phyloP scores from a whole-genome alignment of 1,139 yeast species.

The Saccharomycopsis hybrid region DNA sequence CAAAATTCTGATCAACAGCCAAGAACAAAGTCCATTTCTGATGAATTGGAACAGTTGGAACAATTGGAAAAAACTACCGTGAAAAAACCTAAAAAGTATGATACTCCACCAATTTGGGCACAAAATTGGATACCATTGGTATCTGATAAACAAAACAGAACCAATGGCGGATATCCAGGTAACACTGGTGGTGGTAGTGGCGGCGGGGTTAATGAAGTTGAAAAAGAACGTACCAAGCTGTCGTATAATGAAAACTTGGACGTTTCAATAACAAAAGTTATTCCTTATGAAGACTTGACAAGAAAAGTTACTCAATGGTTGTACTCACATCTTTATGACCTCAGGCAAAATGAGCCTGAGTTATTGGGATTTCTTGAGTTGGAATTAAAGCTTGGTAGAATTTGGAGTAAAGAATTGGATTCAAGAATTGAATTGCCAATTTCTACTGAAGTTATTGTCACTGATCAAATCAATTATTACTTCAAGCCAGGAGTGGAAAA shows the following conservation, averaged over 20 bases:
- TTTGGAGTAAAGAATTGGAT: constrained; percentile 61
- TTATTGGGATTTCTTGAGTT: constrained; percentile 58
- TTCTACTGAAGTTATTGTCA: constrained; percentile 66
- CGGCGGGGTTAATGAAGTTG: constrained; percentile 10
- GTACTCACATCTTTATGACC: constrained; percentile 66
- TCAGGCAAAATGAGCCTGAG: constrained; percentile 44
- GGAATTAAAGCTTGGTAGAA: constrained; percentile 76
- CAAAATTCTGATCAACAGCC: background rate
- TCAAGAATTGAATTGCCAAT: constrained; percentile 64
- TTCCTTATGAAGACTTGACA: constrained; percentile 79
- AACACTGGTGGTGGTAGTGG: background rate
- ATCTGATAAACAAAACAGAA: constrained; percentile 11
- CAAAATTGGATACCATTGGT: constrained; percentile 57
- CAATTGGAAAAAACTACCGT: constrained; percentile 22
- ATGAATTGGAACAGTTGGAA: constrained; percentile 27
- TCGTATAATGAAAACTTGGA: constrained; percentile 13
- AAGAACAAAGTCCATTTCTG: constrained; percentile 21
- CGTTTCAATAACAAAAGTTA: constrained; percentile 57
- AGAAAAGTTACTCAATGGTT: constrained; percentile 85
- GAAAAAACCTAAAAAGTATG: constrained; percentile 57
- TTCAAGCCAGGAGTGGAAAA: constrained; percentile 71
- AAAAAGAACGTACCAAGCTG: constrained; percentile 9
- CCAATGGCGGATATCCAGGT: background rate
- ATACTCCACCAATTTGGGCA: constrained; percentile 77
- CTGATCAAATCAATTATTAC: constrained; percentile 46